These are phyloP conservation scores for Cyberlindnera misumaiensis DNA, from an alignment of 805 yeast genomes.

Conservation along the genomic window DNA sequence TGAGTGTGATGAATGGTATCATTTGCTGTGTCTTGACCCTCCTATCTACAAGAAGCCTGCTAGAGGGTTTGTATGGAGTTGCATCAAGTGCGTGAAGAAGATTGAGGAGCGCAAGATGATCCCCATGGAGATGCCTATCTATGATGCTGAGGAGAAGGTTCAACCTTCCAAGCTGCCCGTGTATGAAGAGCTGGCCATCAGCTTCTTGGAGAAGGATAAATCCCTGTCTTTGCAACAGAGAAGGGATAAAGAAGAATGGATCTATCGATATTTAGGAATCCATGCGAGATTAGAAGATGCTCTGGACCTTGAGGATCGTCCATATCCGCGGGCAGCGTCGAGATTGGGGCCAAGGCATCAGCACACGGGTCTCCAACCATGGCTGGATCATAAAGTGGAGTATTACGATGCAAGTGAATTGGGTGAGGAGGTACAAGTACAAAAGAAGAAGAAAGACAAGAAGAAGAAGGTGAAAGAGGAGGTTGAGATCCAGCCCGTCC, in stretches of 20 bases:
- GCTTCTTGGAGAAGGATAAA: slow-evolving; percentile 43
- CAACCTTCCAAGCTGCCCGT: slow-evolving; percentile 31
- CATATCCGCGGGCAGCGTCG: slow-evolving; percentile 75
- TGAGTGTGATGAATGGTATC: slow-evolving; percentile 65
- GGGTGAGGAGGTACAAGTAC: slow-evolving; percentile 14
- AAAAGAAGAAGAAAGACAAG: slow-evolving; percentile 18
- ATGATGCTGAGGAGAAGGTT: not conserved
- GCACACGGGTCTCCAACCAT: slow-evolving; percentile 56
- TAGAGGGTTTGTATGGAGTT: slow-evolving; percentile 86
- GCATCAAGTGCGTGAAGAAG: slow-evolving; percentile 67
- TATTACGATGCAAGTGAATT: slow-evolving; percentile 44
- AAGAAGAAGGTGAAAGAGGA: slow-evolving; percentile 16
- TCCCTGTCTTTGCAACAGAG: slow-evolving; percentile 36
- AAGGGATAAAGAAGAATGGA: slow-evolving; percentile 68
- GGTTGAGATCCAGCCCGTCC: slow-evolving; percentile 16
- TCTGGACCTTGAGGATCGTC: slow-evolving; percentile 67
- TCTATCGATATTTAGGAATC: slow-evolving; percentile 70
- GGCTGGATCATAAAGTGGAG: slow-evolving; percentile 57
- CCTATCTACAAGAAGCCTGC: slow-evolving; percentile 76
- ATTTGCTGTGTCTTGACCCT: slow-evolving; percentile 80
- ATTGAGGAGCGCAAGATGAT: slow-evolving; percentile 16
- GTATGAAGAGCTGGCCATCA: slow-evolving; percentile 52
- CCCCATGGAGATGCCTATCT: slow-evolving; percentile 7
- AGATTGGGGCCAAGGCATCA: slow-evolving; percentile 72
- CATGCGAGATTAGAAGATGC: slow-evolving; percentile 72